Percentiles rank a stretch among this genome's conserved stretches.
Conservation (phyloP, 1,284 basidiomycete species). For the Sphaerobolus stellatus region DNA sequence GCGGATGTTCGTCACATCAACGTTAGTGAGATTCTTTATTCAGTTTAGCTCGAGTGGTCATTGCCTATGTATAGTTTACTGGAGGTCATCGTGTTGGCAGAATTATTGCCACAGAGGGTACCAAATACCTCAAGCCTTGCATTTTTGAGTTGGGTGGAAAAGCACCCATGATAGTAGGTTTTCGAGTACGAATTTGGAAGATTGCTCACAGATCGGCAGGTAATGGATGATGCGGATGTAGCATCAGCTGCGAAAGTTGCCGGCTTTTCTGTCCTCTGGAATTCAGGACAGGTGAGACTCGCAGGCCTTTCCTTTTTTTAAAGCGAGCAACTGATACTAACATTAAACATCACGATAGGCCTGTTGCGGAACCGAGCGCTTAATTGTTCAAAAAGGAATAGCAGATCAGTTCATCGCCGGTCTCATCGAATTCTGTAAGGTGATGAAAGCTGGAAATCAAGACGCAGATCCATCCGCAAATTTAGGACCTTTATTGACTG, state of each 20-base stretch:
- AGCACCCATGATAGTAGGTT: slow-evolving; percentile 61
- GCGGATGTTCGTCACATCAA: slow-evolving; percentile 48
- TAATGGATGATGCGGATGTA: slow-evolving; percentile 63
- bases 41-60: too few relatives aligned
- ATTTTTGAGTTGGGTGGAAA: slow-evolving; percentile 78
- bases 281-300: slow-evolving; percentile 47
- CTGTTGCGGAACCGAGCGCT: slow-evolving; percentile 70
- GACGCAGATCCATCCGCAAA: too few relatives aligned
- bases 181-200: not conserved
- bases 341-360: slow-evolving; percentile 49
- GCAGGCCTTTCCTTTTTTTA: not conserved
- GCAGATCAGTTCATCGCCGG: slow-evolving; percentile 37
- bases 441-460: slow-evolving; percentile 36
- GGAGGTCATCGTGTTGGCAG: slow-evolving; percentile 69
- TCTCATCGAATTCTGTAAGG: slow-evolving; percentile 32
- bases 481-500: slow-evolving; percentile 48
- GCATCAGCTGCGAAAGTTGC: slow-evolving; percentile 55
- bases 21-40: too few relatives aligned
- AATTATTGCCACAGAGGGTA: slow-evolving; percentile 70
- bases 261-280: slow-evolving; percentile 55
- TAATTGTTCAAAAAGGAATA: slow-evolving; percentile 53
- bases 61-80: too few relatives aligned
- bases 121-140: slow-evolving; percentile 70
- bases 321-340: not conserved
- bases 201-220: slow-evolving; percentile 28